phyloP scores from a whole-genome alignment of 164 flowering plant genomes.

The Sedum album region DNA sequence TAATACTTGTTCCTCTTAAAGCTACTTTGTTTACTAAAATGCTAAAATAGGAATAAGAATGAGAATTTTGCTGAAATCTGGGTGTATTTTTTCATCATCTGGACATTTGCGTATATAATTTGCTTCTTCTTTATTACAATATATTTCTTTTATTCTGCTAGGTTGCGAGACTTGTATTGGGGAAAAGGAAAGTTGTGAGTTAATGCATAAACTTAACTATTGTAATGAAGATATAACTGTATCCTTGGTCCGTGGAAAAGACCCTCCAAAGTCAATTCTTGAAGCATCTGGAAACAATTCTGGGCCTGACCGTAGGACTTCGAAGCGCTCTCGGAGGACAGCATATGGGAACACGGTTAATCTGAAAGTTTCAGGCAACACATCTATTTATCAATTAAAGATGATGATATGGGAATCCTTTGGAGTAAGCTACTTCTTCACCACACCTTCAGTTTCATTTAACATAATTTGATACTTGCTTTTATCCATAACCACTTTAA shows the following conservation, averaged over 20 bases:
- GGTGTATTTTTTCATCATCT: not conserved
- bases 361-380: conserved; percentile 82
- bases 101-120: not conserved
- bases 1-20: not conserved
- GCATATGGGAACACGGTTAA: conserved; percentile 48
- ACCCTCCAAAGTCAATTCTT: conserved; percentile 75
- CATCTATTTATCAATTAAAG: conserved; percentile 81
- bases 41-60: not conserved
- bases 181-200: conserved; percentile 77
- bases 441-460: not conserved
- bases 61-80: not conserved
- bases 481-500: no score
- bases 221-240: conserved; percentile 64
- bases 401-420: conserved; percentile 99
- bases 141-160: conserved; percentile 19
- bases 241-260: conserved; percentile 71
- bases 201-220: conserved; percentile 74
- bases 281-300: conserved; percentile 55
- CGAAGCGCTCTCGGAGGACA: conserved; percentile 81
- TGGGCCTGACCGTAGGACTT: conserved; percentile 73
- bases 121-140: not conserved
- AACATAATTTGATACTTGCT: no score
- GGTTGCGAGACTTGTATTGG: conserved; percentile 95
- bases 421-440: conserved; percentile 56
- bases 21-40: not conserved